Base-by-base conservation (phyloP, 441 rosid genomes). In the Jatropha multifida region DNA sequence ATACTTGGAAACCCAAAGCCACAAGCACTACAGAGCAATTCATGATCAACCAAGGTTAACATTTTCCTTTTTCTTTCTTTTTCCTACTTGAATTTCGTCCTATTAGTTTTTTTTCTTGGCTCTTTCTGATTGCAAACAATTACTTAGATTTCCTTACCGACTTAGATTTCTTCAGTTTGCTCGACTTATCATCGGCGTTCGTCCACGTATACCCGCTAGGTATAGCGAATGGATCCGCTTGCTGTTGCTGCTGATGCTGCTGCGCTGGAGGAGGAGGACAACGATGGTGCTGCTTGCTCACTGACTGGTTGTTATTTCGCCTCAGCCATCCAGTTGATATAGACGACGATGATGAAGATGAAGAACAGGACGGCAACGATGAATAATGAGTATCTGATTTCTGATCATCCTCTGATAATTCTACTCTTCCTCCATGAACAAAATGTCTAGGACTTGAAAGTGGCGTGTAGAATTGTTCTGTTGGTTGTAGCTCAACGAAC, bases 381-480 rank as follows among this genome's bases (percentile, higher is more conserved):
- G 82, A 80, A 65, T 80, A 81, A 23, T 40, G 81, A 20, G 66
- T 77, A 17, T 84, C 90, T 4, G 94, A 79, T 62, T 76, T 81
- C 12, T 71, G 68, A 15, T 87, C 90, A 23, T 83, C 88, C 71
- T 88, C 88, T 18, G 77, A 74, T 2, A 84, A 76, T 72, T 70
- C 79, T 48, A 79, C 80, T 76, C 78, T 77, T 37, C 81, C 77
- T 69, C 82, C 84, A 55, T 74, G 42, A 3, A 61, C 76, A 44
- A 90, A 84, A 54, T 77, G 86, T 27, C 85, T 81, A 4, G 99
- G 98, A 70, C 98, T 94, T 40, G 98, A 90, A 2, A 86, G 76
- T 4, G 98, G 98, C 44, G 98, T 91, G 85, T 80, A 87, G 84
- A 93, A 94, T 41, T 88, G 83, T 13, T 94, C 98, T 1, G 85